Evolutionary conservation across 202 grass and related monocot genomes (phyloP), one percentile per base, ranked within the genome.

Genomic region (Brachypodium distachyon): DNA sequence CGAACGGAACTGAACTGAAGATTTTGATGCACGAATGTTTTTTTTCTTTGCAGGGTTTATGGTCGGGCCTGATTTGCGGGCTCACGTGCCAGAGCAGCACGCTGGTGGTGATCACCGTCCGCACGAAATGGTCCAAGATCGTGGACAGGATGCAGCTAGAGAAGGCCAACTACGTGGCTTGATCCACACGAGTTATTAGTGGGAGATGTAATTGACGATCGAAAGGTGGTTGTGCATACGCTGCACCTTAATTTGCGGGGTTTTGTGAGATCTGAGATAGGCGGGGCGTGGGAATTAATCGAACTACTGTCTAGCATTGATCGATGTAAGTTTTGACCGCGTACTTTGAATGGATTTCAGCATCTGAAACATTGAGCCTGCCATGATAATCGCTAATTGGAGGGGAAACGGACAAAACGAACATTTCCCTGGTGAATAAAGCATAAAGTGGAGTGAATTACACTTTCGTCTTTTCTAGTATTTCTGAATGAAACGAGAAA

Each of bases 1-100:
- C n/a, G n/a, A n/a, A n/a, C n/a, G n/a, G n/a, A n/a, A 19, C 3
- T 42, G 26, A 21, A 33, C 56, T 11, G 7, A 60, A 34, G 28
- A 60, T 9, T 9, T 61, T 1, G 40, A 44, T 76, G 41, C 10
- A 44, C 3, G n/a, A 19, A 3, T n/a, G 43, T 23, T 69, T 11
- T 0, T 23, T 16, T 17, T 3, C 28, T 69, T 4, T 46, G 54
- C 74, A 93, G 91, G 93, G 93, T 3, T 46, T 97, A 6, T 97
- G 93, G 90, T 17, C 50, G 72, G 93, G 93, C 63, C 56, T 97
- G 18, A 86, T 89, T 52, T 93, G 87, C 55, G 93, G 93, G 22
- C 62, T 89, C 39, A 49, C 63, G 7, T 87, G 87, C 77, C 93
- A 93, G 71, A 47, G 81, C 2, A 13, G 8, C 66, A 9, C 82